Conservation (phyloP, 2,329 filamentous ascomycete species). For the Aphanocladium album region DNA sequence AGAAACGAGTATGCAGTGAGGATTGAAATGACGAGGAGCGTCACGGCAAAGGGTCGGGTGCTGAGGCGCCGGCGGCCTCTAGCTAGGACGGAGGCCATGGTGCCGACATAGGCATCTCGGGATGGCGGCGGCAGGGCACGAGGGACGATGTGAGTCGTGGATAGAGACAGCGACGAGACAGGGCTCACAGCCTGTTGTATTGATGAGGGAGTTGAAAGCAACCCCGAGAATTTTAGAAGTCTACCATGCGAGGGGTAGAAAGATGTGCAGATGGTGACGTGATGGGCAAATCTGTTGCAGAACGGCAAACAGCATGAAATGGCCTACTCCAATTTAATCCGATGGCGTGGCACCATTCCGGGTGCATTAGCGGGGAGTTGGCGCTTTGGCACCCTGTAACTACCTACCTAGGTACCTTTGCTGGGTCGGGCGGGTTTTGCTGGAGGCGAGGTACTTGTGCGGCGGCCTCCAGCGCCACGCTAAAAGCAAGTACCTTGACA, state of each 20-base stretch:
- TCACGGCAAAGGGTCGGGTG: constrained; percentile 40
- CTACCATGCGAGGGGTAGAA: constrained; percentile 1
- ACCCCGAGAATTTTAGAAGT: not conserved
- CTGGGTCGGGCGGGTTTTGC: too few species aligned
- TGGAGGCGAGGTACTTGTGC: not conserved
- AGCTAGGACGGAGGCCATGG: constrained; percentile 33
- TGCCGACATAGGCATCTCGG: constrained; percentile 1
- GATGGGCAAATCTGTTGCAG: not conserved
- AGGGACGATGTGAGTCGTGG: not conserved
- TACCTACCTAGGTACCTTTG: too few species aligned
- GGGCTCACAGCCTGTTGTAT: not conserved
- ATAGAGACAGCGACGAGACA: not conserved
- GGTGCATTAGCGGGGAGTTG: not conserved
- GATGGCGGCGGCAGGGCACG: not conserved
- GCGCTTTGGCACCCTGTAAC: not conserved
- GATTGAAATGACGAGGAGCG: constrained; percentile 41
- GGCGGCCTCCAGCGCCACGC: not conserved
- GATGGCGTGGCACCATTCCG: not conserved
- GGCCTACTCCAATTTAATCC: not conserved
- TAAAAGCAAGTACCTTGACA: not conserved
- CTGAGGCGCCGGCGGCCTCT: constrained; percentile 25
- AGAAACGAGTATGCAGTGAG: constrained; percentile 43
- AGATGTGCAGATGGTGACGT: not conserved
- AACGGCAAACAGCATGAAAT: not conserved
- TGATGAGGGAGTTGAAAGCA: not conserved